These are phyloP conservation scores for Citrus inodora DNA, from an alignment of 345 rosid species.

Conservation along the genomic window DNA sequence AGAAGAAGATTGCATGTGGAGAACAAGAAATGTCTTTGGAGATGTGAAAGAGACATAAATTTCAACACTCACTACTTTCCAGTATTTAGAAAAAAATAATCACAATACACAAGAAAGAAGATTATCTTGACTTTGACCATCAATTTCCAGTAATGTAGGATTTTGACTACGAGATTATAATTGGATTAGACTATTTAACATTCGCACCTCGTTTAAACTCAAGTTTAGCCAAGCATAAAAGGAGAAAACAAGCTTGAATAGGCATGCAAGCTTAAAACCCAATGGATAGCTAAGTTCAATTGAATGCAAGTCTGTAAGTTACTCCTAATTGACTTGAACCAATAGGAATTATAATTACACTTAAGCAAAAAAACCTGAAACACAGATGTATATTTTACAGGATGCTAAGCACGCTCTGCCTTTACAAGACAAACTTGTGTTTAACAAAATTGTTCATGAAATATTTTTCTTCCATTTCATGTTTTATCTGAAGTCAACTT, in stretches of 20 bases:
- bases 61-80: background rate
- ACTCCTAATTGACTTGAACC: background rate
- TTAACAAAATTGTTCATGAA: background rate
- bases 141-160: background rate
- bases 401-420: background rate
- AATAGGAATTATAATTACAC: background rate
- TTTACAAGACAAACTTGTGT: background rate
- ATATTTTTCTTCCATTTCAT: background rate
- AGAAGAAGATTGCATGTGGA: background rate
- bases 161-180: background rate
- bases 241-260: background rate
- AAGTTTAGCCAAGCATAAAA: background rate
- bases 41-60: background rate
- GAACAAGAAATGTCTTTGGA: background rate
- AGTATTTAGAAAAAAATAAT: background rate
- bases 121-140: constrained; percentile 5
- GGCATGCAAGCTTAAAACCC: background rate
- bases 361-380: background rate
- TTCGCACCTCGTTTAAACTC: background rate
- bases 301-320: background rate
- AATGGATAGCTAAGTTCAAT: background rate
- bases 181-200: background rate
- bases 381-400: background rate
- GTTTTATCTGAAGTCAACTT: background rate
- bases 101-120: background rate